Percentiles rank a stretch among this genome's conserved stretches.
Evolutionary conservation across 2,329 filamentous ascomycete species (phyloP).

Genomic region (Chaetomium strumarium): DNA sequence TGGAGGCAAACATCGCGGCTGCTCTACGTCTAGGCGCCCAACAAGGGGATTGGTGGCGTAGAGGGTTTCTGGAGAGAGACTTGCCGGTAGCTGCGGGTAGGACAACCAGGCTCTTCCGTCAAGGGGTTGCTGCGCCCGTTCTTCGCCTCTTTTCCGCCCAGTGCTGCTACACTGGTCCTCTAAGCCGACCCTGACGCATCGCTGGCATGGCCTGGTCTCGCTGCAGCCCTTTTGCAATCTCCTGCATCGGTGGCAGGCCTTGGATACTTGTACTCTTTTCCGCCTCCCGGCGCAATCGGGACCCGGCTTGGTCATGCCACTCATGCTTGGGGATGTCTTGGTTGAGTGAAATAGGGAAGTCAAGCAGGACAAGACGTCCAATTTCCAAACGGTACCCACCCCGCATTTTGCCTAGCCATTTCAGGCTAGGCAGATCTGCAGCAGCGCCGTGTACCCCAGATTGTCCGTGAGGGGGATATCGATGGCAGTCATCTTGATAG

Average conservation of each 20-base stretch:
- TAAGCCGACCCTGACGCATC: constrained; percentile 39
- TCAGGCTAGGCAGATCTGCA: too few species aligned
- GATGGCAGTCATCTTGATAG: too few species aligned
- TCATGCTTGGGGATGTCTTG: neutral
- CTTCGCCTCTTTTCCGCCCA: neutral
- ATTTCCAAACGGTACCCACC: too few species aligned
- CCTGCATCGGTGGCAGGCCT: constrained; percentile 40
- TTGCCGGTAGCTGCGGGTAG: constrained; percentile 3
- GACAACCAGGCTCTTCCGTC: neutral
- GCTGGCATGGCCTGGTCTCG: constrained; percentile 38
- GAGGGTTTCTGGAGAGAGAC: neutral
- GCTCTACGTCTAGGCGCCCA: neutral
- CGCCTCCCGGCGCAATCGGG: neutral
- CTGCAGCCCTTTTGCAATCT: constrained; percentile 39
- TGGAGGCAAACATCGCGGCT: neutral
- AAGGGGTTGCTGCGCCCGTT: neutral
- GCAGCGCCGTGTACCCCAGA: too few species aligned
- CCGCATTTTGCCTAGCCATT: too few species aligned
- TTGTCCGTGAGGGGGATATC: too few species aligned
- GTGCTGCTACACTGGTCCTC: constrained; percentile 31
- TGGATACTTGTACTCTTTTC: constrained; percentile 33
- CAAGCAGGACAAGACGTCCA: too few species aligned
- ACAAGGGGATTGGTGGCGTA: neutral
- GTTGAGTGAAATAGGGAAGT: neutral
- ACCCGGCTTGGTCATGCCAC: neutral